Evolutionary conservation across 2,329 filamentous ascomycete species (phyloP), one percentile per base, ranked within the genome.

Genomic region (Juglanconis sp.): DNA sequence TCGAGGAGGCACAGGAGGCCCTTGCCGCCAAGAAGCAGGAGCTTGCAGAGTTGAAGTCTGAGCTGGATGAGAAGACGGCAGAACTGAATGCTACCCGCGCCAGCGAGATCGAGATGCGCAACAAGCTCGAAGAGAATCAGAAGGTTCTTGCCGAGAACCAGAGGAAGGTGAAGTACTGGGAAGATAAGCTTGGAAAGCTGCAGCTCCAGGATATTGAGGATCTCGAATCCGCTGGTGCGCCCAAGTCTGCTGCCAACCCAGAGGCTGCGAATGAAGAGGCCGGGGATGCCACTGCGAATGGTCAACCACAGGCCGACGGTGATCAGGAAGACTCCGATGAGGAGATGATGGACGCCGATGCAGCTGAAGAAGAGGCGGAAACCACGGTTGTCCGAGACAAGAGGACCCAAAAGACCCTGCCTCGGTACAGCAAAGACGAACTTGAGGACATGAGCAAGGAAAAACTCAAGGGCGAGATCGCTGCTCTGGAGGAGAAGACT

Each of bases 91-190:
- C 92, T 70, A 96, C 90, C 0, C 86, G 94, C 9, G 93, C 92
- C 0, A 80, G 89, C 3, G 95, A 99, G 74, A 97, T 99, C 63
- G 95, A 99, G 75, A 97, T 98, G 92, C 90, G 91, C 64, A 98
- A 98, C 76, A 96, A 96, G 77, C 87, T 99, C 1, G 95, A 98
- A 70, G 94, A 98, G 71, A 95, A 94, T 72, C 90, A 96, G 66
- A 99, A 99, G 76, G 85, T 88, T 9, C 82, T 98, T 13, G 75
- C 78, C 0, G 94, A 98, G 70, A 96, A 96, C 74, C 87, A 96
- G 72, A 93, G 91, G 75, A 87, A 90, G 62, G 82, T 90, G 46
- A 83, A 82, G 42, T 91, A 96, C 77, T 98, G 93, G 92, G 81
- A 92, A 57, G 91, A 96, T 62, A 97, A 98, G 77, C 80, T 96